phyloP scores from a whole-genome alignment of 2,329 filamentous ascomycete genomes.

The Colletotrichum magnum region DNA sequence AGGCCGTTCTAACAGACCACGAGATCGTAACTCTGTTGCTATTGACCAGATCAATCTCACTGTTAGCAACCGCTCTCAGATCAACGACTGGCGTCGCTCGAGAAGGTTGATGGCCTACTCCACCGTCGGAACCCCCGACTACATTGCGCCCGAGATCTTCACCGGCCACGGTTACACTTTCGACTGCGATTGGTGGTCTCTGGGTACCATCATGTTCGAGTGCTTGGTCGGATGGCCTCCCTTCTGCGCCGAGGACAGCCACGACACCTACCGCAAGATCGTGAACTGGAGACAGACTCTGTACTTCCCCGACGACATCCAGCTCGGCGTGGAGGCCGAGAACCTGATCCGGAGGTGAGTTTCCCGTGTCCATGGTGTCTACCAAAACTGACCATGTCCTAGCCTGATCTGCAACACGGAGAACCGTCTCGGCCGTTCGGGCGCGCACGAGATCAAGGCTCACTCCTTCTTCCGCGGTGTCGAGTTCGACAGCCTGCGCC shows the following conservation, averaged over 20 bases:
- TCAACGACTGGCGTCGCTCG: constrained; percentile 99
- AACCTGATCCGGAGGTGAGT: constrained; percentile 90
- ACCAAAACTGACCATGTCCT: constrained; percentile 35
- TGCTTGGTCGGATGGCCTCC: constrained; percentile 98
- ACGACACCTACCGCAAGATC: constrained; percentile 99
- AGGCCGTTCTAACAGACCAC: constrained; percentile 78
- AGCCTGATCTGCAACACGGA: constrained; percentile 96
- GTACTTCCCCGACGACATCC: constrained; percentile 96
- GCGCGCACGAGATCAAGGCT: constrained; percentile 91
- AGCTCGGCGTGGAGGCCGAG: constrained; percentile 89
- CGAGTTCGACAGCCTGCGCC: constrained; percentile 91
- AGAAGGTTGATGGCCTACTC: constrained; percentile 97
- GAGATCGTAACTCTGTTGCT: constrained; percentile 92
- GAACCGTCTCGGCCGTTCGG: constrained; percentile 88
- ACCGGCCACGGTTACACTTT: constrained; percentile 96
- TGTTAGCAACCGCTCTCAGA: constrained; percentile 96
- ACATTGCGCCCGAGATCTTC: constrained; percentile 98
- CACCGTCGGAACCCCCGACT: constrained; percentile 97
- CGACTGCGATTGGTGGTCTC: constrained; percentile 98
- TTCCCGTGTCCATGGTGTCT: not conserved
- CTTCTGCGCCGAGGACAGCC: constrained; percentile 97
- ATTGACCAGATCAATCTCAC: constrained; percentile 98
- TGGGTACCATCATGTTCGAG: constrained; percentile 99
- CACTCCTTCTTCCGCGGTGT: constrained; percentile 98
- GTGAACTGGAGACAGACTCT: constrained; percentile 97